A percentile compares a stretch with the other conserved stretches of the same genome.
phyloP scores from a whole-genome alignment of 192 early-diverging fungal species.

The Paraglomus occultum region DNA sequence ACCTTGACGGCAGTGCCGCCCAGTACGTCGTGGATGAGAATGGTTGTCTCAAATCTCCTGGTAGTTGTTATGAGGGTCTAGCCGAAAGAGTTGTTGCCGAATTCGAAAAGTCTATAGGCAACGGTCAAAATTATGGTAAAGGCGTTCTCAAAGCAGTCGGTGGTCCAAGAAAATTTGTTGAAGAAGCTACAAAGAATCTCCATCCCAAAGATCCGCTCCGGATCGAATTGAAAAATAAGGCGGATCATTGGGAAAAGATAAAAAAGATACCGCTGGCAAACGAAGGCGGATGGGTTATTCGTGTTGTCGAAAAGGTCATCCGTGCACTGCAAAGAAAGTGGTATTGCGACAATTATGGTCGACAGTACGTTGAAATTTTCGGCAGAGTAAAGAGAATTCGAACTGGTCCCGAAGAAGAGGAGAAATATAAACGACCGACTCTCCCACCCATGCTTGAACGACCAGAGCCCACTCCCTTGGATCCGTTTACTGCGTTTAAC shows the following conservation, averaged over 20 bases:
- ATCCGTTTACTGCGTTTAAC: conserved; percentile 95
- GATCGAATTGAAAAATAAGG: conserved; percentile 26
- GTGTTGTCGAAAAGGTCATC: conserved; percentile 57
- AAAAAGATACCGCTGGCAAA: conserved; percentile 31
- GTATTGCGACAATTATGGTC: conserved; percentile 55
- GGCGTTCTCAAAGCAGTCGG: conserved; percentile 51
- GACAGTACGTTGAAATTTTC: not conserved
- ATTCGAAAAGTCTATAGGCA: conserved; percentile 63
- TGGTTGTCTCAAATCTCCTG: conserved; percentile 28
- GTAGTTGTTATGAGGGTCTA: conserved; percentile 56
- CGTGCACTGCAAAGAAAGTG: conserved; percentile 62
- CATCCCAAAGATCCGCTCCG: conserved; percentile 29
- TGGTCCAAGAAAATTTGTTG: conserved; percentile 1
- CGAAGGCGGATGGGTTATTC: conserved; percentile 76
- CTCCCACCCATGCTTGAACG: conserved; percentile 54
- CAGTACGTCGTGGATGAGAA: conserved; percentile 35
- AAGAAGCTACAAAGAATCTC: conserved; percentile 26
- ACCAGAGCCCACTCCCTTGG: conserved; percentile 71
- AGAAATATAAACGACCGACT: conserved; percentile 36
- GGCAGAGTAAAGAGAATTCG: not conserved
- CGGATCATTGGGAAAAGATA: conserved; percentile 28
- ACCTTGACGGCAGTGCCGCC: conserved; percentile 62
- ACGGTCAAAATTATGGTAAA: conserved; percentile 56
- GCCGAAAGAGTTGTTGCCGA: conserved; percentile 69
- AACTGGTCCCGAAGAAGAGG: conserved; percentile 26